phyloP scores from a whole-genome alignment of 495 filamentous ascomycete species.

The Chaetomium fimeti region DNA sequence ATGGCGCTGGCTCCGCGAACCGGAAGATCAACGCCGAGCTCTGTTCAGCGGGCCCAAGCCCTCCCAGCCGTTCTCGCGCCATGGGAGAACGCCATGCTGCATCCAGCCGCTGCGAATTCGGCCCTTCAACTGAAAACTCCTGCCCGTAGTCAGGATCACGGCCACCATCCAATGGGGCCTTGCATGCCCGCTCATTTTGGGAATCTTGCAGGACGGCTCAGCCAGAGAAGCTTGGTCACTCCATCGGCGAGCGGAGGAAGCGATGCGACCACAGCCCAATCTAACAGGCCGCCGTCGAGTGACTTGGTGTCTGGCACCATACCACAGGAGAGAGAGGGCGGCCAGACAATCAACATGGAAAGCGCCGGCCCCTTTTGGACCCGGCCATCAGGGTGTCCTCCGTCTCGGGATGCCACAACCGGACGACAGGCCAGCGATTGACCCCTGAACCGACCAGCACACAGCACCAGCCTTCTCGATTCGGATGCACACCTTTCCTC shows the following conservation, averaged over 20 bases:
- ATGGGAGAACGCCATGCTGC: conserved; percentile 29
- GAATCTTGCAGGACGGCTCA: conserved; percentile 15
- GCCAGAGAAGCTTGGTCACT: neutral
- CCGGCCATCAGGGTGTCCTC: conserved; percentile 4
- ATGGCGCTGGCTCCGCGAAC: conserved; percentile 19
- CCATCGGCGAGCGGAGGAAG: neutral
- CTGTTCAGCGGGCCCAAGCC: conserved; percentile 15
- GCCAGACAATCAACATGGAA: neutral
- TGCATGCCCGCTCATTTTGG: conserved; percentile 3
- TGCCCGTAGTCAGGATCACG: neutral
- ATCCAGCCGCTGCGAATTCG: conserved; percentile 29
- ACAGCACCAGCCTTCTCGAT: conserved; percentile 11
- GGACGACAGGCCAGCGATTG: conserved; percentile 7
- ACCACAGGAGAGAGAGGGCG: too few species aligned
- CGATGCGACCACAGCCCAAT: conserved; percentile 3
- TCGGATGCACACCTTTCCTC: conserved; percentile 15
- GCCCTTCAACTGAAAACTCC: neutral
- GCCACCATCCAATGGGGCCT: neutral
- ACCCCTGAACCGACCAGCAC: conserved; percentile 8
- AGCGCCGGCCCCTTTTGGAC: neutral
- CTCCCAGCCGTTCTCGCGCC: conserved; percentile 7
- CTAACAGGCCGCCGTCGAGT: neutral
- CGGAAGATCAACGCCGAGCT: conserved; percentile 6
- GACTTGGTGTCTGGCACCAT: too few species aligned
- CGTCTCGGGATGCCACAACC: conserved; percentile 19